phyloP scores from a whole-genome alignment of 768 basidiomycete species.

The Lactifluus subvellereus region DNA sequence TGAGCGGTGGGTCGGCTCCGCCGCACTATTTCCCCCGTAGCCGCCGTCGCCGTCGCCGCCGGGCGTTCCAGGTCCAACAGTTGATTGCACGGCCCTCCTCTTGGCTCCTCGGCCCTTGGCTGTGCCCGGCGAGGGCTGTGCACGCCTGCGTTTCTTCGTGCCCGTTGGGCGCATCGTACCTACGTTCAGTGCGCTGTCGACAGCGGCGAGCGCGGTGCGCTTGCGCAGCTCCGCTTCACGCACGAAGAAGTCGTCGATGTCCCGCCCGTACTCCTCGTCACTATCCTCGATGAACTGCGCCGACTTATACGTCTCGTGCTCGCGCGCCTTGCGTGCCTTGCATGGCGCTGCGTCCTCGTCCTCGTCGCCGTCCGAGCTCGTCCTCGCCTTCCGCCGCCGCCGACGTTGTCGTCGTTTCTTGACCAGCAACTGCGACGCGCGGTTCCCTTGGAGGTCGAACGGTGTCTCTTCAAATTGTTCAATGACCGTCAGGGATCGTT shows the following conservation, averaged over 20 bases:
- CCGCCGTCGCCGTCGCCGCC: background rate
- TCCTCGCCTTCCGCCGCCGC: slow-evolving; percentile 45
- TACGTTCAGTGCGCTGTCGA: slow-evolving; percentile 37
- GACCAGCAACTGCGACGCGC: slow-evolving; percentile 60
- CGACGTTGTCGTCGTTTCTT: slow-evolving; percentile 49
- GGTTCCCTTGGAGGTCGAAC: slow-evolving; percentile 74
- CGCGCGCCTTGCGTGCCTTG: slow-evolving; percentile 51
- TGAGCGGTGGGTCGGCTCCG: background rate
- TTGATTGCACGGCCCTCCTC: slow-evolving; percentile 21
- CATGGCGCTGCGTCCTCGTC: slow-evolving; percentile 35
- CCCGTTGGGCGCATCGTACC: slow-evolving; percentile 46
- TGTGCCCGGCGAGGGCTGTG: slow-evolving; percentile 39
- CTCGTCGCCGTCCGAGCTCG: slow-evolving; percentile 37
- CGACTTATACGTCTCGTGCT: slow-evolving; percentile 74
- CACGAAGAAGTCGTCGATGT: slow-evolving; percentile 78
- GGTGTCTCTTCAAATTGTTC: slow-evolving; percentile 79
- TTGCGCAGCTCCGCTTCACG: slow-evolving; percentile 61
- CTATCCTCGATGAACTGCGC: slow-evolving; percentile 91
- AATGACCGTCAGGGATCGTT: slow-evolving; percentile 67
- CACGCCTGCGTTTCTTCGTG: slow-evolving; percentile 53
- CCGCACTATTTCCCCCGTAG: background rate
- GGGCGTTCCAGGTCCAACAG: background rate
- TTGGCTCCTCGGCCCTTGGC: slow-evolving; percentile 35
- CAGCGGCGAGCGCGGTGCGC: slow-evolving; percentile 38
- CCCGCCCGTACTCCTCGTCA: slow-evolving; percentile 67